These are phyloP conservation scores for Boletales sp. DNA, from an alignment of 768 basidiomycete genomes.

Conservation along the genomic window DNA sequence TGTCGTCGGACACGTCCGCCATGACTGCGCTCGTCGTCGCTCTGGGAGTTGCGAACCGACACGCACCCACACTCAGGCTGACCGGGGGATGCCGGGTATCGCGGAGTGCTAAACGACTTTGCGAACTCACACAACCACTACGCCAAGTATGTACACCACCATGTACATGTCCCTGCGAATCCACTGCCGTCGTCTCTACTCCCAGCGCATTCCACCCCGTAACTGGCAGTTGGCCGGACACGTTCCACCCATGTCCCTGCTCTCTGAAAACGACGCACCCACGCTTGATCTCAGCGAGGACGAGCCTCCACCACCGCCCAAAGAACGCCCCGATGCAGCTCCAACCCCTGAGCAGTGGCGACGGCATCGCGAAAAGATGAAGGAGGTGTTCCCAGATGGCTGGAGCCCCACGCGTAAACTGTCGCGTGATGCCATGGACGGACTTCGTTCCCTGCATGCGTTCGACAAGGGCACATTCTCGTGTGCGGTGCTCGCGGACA, in stretches of 20 bases:
- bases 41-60: neutral
- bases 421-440: conserved; percentile 82
- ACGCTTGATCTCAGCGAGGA: conserved; percentile 28
- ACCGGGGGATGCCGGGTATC: conserved; percentile 22
- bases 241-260: conserved; percentile 29
- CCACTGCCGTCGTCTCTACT: conserved; percentile 24
- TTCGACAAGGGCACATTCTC: conserved; percentile 62
- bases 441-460: conserved; percentile 62
- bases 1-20: conserved; percentile 77
- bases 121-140: too few relatives aligned
- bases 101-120: conserved; percentile 23
- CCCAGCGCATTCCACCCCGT: conserved; percentile 20
- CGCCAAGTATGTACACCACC: neutral
- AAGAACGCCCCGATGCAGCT: conserved; percentile 10
- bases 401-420: conserved; percentile 82
- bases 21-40: conserved; percentile 32
- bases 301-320: conserved; percentile 26
- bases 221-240: conserved; percentile 32
- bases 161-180: conserved; percentile 17
- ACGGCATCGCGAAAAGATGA: conserved; percentile 49
- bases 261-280: conserved; percentile 16
- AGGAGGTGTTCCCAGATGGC: conserved; percentile 55
- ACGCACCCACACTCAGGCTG: too few relatives aligned
- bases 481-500: conserved; percentile 65
- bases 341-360: conserved; percentile 45